Evolutionary conservation across 345 rosid species (phyloP).

Genomic region (Eucalyptus leucophloia): DNA sequence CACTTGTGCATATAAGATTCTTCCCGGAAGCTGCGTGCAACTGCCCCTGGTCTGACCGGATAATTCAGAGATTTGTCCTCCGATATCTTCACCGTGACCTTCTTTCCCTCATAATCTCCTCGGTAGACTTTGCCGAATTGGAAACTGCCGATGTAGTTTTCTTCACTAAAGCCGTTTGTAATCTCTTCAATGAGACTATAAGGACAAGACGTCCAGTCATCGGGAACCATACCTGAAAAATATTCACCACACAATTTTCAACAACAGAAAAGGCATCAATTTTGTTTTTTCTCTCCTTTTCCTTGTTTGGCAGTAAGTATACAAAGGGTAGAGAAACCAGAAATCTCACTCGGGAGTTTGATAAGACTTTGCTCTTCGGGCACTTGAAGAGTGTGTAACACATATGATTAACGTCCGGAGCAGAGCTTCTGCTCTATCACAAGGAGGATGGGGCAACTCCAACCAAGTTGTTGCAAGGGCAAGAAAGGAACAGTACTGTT

Average conservation of each 20-base stretch:
- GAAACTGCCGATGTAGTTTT: background rate
- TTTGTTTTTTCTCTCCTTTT: too few relatives aligned
- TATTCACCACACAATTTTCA: too few relatives aligned
- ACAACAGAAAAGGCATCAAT: too few relatives aligned
- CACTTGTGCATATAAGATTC: background rate
- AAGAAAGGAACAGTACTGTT: background rate
- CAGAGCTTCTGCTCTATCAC: background rate
- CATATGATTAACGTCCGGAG: background rate
- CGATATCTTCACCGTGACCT: background rate
- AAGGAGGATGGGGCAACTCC: background rate
- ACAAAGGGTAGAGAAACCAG: too few relatives aligned
- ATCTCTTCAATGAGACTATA: background rate
- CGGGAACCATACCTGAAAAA: background rate
- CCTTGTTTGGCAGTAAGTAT: too few relatives aligned
- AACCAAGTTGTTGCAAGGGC: background rate
- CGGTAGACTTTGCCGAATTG: background rate
- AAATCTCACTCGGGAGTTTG: too few relatives aligned
- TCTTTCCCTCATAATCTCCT: background rate
- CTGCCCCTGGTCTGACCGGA: background rate
- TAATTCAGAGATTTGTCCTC: background rate
- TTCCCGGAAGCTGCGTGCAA: background rate
- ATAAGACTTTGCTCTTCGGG: too few relatives aligned
- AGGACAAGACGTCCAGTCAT: background rate
- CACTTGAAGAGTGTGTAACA: too few relatives aligned
- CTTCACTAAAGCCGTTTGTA: background rate